A percentile compares a stretch with the other conserved stretches of the same genome.
phyloP scores from a whole-genome alignment of 306 rosid species.

The Prosopis cineraria region DNA sequence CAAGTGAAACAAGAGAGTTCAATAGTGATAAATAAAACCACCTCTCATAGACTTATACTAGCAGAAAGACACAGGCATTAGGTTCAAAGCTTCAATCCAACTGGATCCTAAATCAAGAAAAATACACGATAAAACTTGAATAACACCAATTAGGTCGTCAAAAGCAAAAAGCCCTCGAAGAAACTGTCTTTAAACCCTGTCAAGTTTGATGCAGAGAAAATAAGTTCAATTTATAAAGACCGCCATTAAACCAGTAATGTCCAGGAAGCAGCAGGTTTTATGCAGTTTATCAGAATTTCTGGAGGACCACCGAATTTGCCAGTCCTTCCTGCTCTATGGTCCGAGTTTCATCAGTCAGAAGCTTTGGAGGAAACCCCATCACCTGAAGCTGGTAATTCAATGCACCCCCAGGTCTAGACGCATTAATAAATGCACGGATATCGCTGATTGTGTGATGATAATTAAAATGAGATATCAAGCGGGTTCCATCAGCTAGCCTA shows the following conservation, averaged over 20 bases:
- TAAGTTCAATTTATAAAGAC: constrained; percentile 31
- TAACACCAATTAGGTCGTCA: constrained; percentile 20
- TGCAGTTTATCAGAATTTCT: constrained; percentile 65
- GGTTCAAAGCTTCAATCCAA: constrained; percentile 31
- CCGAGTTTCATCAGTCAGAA: constrained; percentile 64
- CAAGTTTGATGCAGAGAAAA: not conserved
- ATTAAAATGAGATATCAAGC: constrained; percentile 74
- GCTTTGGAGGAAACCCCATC: constrained; percentile 95
- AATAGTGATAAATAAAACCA: constrained; percentile 5
- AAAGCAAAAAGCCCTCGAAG: constrained; percentile 14
- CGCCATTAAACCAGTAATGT: constrained; percentile 24
- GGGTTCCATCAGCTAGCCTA: constrained; percentile 91
- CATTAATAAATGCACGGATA: constrained; percentile 72
- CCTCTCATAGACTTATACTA: not conserved
- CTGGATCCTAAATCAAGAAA: constrained; percentile 34
- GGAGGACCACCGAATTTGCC: constrained; percentile 91
- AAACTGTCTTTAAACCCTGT: constrained; percentile 13
- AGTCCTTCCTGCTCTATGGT: constrained; percentile 89
- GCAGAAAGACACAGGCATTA: constrained; percentile 26
- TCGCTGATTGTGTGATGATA: constrained; percentile 62
- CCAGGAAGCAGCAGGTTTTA: constrained; percentile 11
- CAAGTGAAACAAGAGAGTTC: not conserved
- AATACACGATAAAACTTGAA: constrained; percentile 22
- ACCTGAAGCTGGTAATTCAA: constrained; percentile 77
- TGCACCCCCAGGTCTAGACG: constrained; percentile 67